Evolutionary conservation across 1,139 yeast genomes (phyloP).

Genomic region (Diutina ranongensis): DNA sequence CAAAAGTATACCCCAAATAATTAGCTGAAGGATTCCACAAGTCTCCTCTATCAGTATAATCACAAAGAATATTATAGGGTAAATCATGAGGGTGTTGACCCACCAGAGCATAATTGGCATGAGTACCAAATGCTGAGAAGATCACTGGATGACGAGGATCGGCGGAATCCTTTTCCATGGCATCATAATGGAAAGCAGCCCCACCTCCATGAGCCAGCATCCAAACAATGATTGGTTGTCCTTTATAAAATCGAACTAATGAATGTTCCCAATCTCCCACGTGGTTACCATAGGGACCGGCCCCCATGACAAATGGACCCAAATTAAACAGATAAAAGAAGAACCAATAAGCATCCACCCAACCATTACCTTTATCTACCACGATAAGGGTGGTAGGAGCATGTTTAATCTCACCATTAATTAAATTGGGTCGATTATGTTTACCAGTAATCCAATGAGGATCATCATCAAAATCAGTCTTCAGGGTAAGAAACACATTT

Average conservation of each 20-base stretch:
- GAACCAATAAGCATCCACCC: conserved; percentile 93
- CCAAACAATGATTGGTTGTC: conserved; percentile 86
- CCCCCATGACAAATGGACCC: conserved; percentile 96
- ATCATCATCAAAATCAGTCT: conserved; percentile 58
- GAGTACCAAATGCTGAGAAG: conserved; percentile 91
- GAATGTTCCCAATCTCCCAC: conserved; percentile 99
- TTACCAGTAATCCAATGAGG: conserved; percentile 84
- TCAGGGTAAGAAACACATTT: conserved; percentile 45
- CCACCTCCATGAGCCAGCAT: conserved; percentile 99
- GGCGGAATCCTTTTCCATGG: conserved; percentile 49
- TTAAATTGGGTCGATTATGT: conserved; percentile 53
- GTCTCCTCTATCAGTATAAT: conserved; percentile 90
- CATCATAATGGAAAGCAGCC: conserved; percentile 70
- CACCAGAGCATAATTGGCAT: conserved; percentile 91
- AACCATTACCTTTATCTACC: conserved; percentile 86
- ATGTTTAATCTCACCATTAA: conserved; percentile 55
- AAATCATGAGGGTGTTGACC: conserved; percentile 95
- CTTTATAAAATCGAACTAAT: conserved; percentile 69
- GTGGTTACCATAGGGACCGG: conserved; percentile 94
- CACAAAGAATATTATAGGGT: conserved; percentile 82
- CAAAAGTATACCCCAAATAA: conserved; percentile 68
- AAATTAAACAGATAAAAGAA: conserved; percentile 88
- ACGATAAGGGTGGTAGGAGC: conserved; percentile 80
- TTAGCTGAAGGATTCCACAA: conserved; percentile 88
- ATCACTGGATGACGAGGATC: conserved; percentile 52